These are phyloP conservation scores for Xylaria flabelliformis DNA, from an alignment of 495 filamentous ascomycete species.

Conservation along the genomic window DNA sequence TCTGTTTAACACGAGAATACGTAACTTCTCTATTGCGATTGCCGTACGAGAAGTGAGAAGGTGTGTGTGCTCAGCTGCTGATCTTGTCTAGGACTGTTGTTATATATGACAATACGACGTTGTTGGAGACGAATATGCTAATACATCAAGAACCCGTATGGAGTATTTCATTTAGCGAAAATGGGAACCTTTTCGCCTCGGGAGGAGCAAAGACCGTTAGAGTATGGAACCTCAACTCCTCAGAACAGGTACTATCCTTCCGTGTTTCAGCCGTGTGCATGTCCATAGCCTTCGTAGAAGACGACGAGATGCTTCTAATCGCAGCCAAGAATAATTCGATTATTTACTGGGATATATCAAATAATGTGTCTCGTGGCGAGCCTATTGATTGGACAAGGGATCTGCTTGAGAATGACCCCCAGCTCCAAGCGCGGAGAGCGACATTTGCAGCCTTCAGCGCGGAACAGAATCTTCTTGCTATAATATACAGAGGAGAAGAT, in stretches of 20 bases:
- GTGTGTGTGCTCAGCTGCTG: neutral
- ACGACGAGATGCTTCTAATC: conserved; percentile 33
- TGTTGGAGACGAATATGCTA: conserved; percentile 31
- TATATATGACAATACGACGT: conserved; percentile 34
- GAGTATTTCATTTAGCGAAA: conserved; percentile 30
- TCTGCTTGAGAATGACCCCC: conserved; percentile 22
- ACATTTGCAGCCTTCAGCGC: conserved; percentile 29
- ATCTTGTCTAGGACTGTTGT: conserved; percentile 24
- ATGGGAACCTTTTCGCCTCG: conserved; percentile 29
- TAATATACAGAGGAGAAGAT: conserved; percentile 37
- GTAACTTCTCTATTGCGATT: too few relatives aligned
- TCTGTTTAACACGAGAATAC: too few relatives aligned
- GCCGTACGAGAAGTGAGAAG: too few relatives aligned
- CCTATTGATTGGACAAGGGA: conserved; percentile 33
- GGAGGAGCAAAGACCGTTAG: conserved; percentile 28
- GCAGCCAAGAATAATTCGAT: conserved; percentile 32
- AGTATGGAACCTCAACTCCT: conserved; percentile 37
- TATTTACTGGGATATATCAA: conserved; percentile 35
- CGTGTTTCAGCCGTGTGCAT: conserved; percentile 27
- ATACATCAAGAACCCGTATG: conserved; percentile 33
- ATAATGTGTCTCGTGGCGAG: conserved; percentile 24
- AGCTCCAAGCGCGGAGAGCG: conserved; percentile 27
- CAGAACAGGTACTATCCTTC: conserved; percentile 29
- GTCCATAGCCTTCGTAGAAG: conserved; percentile 30
- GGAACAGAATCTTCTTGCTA: conserved; percentile 35